Conservation (phyloP, 345 rosid genomes). For the Lumnitzera littorea region DNA sequence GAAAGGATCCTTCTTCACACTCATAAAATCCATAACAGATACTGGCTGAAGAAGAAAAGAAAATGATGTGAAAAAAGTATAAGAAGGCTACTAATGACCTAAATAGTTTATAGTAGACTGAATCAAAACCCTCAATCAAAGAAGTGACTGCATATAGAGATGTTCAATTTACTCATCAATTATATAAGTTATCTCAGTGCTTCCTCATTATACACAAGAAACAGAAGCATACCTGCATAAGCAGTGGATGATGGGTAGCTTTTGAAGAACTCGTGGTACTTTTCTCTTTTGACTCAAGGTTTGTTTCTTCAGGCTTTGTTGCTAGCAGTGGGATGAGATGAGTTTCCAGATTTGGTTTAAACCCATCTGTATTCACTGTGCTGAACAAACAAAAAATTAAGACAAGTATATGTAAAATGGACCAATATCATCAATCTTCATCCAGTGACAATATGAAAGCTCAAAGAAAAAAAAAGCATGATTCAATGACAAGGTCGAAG, state of each 20-base stretch:
- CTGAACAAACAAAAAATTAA: constrained; percentile 40
- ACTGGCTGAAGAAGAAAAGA: too few relatives aligned
- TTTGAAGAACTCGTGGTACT: constrained; percentile 30
- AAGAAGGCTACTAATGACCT: too few relatives aligned
- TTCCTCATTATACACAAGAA: neutral
- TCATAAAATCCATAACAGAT: too few relatives aligned
- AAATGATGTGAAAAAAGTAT: too few relatives aligned
- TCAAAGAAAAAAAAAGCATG: neutral
- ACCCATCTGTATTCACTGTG: constrained; percentile 85
- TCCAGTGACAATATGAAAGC: neutral
- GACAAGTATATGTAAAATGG: constrained; percentile 2
- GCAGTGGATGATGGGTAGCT: constrained; percentile 74
- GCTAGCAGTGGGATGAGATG: constrained; percentile 79
- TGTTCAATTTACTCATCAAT: too few relatives aligned
- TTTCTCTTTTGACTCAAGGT: constrained; percentile 45
- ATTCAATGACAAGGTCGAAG: too few relatives aligned
- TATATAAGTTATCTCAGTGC: neutral
- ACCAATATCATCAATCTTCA: constrained; percentile 6
- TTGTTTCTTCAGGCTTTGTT: constrained; percentile 45
- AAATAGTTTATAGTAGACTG: too few relatives aligned
- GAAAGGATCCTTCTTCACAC: too few relatives aligned
- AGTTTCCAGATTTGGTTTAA: constrained; percentile 88
- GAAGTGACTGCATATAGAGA: too few relatives aligned
- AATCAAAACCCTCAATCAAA: too few relatives aligned
- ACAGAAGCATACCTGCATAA: constrained; percentile 55